phyloP scores from a whole-genome alignment of 148 eudicot genomes.

The Cornus kousa region DNA sequence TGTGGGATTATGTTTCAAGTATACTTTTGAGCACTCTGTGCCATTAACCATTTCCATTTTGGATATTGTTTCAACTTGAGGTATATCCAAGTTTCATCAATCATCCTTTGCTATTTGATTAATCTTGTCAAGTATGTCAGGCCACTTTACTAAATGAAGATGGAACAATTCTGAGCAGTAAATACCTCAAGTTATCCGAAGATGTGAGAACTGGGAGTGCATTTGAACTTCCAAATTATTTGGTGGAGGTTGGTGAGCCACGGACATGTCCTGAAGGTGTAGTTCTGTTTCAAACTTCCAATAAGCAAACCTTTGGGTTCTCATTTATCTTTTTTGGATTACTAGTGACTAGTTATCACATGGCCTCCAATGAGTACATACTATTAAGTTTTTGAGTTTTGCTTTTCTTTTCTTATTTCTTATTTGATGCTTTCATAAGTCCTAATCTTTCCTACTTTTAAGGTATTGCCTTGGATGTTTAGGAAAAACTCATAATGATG shows the following conservation, averaged over 20 bases:
- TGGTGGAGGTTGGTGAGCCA: conserved; percentile 40
- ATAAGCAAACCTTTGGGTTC: conserved; percentile 1
- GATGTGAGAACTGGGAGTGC: conserved; percentile 29
- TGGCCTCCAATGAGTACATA: neutral
- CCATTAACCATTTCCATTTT: too few species aligned
- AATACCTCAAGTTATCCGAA: conserved; percentile 29
- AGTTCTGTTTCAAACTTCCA: neutral
- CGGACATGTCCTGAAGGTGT: conserved; percentile 24
- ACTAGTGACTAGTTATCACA: neutral
- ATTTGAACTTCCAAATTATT: conserved; percentile 25
- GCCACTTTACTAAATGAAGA: conserved; percentile 37
- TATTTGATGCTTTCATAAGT: neutral
- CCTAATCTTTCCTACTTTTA: conserved; percentile 3
- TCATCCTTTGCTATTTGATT: conserved; percentile 5
- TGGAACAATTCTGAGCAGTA: conserved; percentile 27
- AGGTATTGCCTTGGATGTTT: conserved; percentile 18
- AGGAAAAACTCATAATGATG: conserved; percentile 34
- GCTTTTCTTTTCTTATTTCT: neutral
- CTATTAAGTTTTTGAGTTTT: neutral
- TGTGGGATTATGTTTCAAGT: too few species aligned
- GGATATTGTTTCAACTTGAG: neutral
- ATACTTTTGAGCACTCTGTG: too few species aligned
- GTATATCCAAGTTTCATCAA: neutral
- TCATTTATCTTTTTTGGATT: neutral
- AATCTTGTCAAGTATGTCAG: conserved; percentile 14